Percentiles rank a stretch among this genome's conserved stretches.
Evolutionary conservation across 192 early-diverging fungal genomes (phyloP).

Genomic region (Funneliformis mosseae): DNA sequence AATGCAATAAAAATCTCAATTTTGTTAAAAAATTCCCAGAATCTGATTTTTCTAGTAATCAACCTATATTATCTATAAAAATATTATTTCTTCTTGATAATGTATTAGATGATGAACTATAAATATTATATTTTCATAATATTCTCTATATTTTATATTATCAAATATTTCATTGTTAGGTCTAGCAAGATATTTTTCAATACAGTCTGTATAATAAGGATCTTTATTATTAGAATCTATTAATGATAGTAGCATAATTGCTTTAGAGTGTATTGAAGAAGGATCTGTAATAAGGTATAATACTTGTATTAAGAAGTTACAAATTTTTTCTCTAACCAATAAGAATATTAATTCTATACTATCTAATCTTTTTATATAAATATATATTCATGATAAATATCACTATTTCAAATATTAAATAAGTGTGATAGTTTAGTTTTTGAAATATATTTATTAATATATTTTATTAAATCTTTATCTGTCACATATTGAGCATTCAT

Average conservation of each 20-base stretch:
- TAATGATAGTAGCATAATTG: neutral
- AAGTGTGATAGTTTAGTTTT: conserved; percentile 14
- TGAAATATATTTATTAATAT: conserved; percentile 17
- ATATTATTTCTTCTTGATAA: neutral
- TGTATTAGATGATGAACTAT: neutral
- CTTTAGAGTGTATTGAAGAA: neutral
- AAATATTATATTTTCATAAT: conserved; percentile 19
- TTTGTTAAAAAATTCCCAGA: no score
- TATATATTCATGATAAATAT: conserved; percentile 2
- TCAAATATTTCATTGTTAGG: neutral
- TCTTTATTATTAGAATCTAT: neutral
- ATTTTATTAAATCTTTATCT: neutral
- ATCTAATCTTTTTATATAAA: neutral
- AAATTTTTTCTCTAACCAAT: neutral
- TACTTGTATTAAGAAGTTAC: neutral
- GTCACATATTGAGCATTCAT: conserved; percentile 17
- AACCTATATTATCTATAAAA: neutral
- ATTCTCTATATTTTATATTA: conserved; percentile 3
- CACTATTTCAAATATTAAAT: neutral
- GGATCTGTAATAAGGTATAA: conserved; percentile 9
- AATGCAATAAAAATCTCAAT: no score
- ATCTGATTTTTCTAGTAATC: no score
- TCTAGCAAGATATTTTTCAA: conserved; percentile 14
- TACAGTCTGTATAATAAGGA: neutral
- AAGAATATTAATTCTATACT: conserved; percentile 19